Conservation (phyloP, 768 basidiomycete genomes). For the Suillus tomentosus region DNA sequence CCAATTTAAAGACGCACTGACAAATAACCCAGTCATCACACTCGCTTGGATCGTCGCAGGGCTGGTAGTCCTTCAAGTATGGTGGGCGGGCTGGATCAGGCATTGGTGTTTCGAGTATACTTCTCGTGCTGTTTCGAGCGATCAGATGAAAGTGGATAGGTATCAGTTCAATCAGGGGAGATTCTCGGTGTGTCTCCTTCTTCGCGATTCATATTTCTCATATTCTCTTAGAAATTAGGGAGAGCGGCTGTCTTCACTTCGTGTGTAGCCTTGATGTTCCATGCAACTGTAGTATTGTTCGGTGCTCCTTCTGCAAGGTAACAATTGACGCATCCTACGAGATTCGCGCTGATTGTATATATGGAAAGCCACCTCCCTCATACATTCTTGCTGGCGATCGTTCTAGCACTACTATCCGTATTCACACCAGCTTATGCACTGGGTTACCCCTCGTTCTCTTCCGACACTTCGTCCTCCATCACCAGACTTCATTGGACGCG, state of each 20-base stretch:
- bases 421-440: conserved; percentile 73
- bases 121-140: conserved; percentile 43
- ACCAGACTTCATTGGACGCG: conserved; percentile 72
- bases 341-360: not conserved
- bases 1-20: conserved; percentile 67
- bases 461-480: conserved; percentile 45
- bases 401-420: conserved; percentile 64
- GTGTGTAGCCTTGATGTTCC: conserved; percentile 46
- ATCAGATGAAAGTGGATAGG: conserved; percentile 46
- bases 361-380: conserved; percentile 49
- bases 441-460: conserved; percentile 55
- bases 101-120: conserved; percentile 53
- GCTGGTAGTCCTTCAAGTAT: conserved; percentile 53
- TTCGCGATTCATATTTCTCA: conserved; percentile 9
- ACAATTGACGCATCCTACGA: conserved; percentile 21
- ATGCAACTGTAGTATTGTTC: conserved; percentile 60
- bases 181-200: conserved; percentile 38
- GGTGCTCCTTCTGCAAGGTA: conserved; percentile 74
- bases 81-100: conserved; percentile 74
- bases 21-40: conserved; percentile 58
- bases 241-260: conserved; percentile 58
- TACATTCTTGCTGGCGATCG: conserved; percentile 69
- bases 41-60: conserved; percentile 60
- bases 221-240: conserved; percentile 45
- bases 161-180: conserved; percentile 40